Evolutionary conservation across 148 eudicot species (phyloP), one percentile per base, ranked within the genome.

Genomic region (Salicornia ramosissima): DNA sequence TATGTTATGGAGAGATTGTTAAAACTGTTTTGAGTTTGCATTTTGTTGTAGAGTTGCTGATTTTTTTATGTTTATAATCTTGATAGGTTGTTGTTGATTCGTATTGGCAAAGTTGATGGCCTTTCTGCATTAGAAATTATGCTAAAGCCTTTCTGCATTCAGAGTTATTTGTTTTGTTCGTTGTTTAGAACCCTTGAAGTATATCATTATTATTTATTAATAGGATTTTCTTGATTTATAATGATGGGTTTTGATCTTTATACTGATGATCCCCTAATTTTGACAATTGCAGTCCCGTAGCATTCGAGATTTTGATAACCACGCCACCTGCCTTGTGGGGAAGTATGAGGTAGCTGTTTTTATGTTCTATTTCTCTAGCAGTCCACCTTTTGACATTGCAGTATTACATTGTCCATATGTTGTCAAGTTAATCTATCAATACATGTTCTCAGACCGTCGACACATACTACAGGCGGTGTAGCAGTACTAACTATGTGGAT

Each of bases 221-320:
- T n/a, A n/a, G n/a, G n/a, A 16, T 29, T 30, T 34, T 53, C 31
- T 14, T 52, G 59, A 51, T 40, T 30, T 12, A 3, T 55, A 16
- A 45, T 57, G 46, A 45, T 53, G 57, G 52, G 12, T 31, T 12
- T 31, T 66, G 55, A 72, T 26, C 6, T 55, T 31, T 60, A 51
- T 65, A 29, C 60, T 77, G 42, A 75, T 62, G 0, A 58, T 31
- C 75, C 53, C 66, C 69, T 63, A 6, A 39, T 11, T 12, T 40
- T n/a, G n/a, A n/a, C 36, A 78, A 74, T 39, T 18, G 72, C 84
- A 91, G 97, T 84, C 92, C 68, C 87, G 96, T 45, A 83, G 84
- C 74, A 81, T 91, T 71, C 87, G 96, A 65, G 97, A 91, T 83
- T 91, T 89, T 73, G 97, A 91, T 79, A 83, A 77, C 70, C 86